phyloP scores from a whole-genome alignment of 2,329 filamentous ascomycete species.

The Didymella sp. region DNA sequence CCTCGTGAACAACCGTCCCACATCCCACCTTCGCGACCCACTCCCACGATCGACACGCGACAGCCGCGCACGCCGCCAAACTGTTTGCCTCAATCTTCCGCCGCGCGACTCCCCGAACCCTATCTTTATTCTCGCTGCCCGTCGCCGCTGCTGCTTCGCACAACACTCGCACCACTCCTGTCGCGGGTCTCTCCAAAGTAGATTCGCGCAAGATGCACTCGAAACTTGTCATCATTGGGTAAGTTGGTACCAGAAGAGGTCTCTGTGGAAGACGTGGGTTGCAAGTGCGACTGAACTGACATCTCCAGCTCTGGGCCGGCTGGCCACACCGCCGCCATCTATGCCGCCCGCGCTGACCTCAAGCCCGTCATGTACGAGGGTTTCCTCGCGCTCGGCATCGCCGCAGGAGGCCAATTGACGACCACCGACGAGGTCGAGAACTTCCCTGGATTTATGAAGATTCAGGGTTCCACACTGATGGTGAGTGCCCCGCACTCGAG shows the following conservation, averaged over 20 bases:
- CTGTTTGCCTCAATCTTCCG: constrained; percentile 87
- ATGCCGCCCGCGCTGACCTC: constrained; percentile 91
- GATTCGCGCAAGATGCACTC: constrained; percentile 77
- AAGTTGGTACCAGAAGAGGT: constrained; percentile 52
- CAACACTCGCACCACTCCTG: constrained; percentile 63
- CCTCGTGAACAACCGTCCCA: constrained; percentile 20
- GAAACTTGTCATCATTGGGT: constrained; percentile 77
- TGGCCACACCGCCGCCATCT: constrained; percentile 96
- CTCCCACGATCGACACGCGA: constrained; percentile 34
- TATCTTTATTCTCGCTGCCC: constrained; percentile 75
- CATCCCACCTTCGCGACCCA: constrained; percentile 26
- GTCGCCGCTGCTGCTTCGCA: constrained; percentile 75
- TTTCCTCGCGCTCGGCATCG: constrained; percentile 96
- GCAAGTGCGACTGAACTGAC: too few relatives aligned
- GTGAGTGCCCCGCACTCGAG: constrained; percentile 49
- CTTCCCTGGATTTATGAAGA: constrained; percentile 92
- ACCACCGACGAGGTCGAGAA: constrained; percentile 99
- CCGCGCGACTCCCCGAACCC: constrained; percentile 69
- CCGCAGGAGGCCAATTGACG: constrained; percentile 93
- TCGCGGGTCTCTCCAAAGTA: constrained; percentile 47
- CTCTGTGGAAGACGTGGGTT: too few relatives aligned
- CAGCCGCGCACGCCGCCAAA: constrained; percentile 67
- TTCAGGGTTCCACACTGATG: constrained; percentile 90
- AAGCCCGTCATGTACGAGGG: constrained; percentile 97
- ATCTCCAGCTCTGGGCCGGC: constrained; percentile 84